A percentile compares a stretch with the other conserved stretches of the same genome.
These are phyloP conservation scores for Eucalyptus microcorys DNA, from an alignment of 345 rosid species.

Conservation along the genomic window DNA sequence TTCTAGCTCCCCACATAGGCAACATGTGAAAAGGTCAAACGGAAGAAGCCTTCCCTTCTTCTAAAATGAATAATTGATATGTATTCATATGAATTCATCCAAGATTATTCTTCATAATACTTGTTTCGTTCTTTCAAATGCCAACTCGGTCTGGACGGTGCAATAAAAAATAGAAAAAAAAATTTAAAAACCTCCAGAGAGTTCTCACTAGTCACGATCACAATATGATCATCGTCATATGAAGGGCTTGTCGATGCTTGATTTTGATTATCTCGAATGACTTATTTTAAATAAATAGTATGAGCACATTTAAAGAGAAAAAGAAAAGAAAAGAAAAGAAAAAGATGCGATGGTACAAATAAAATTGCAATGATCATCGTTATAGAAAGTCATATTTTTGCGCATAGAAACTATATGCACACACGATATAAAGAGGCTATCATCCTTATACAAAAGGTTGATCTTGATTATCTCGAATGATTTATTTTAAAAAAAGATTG, in stretches of 20 bases:
- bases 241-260: accelerated
- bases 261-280: accelerated
- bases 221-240: no score
- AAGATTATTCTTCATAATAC: neutral
- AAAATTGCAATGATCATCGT: neutral
- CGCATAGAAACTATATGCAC: neutral
- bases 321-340: neutral
- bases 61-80: neutral
- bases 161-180: neutral
- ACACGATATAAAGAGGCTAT: neutral
- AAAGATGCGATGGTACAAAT: neutral
- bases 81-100: neutral
- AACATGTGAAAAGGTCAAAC: neutral
- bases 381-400: neutral
- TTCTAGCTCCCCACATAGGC: neutral
- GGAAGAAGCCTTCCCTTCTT: neutral
- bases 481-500: no score
- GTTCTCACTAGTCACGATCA: accelerated
- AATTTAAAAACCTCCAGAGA: neutral
- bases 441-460: no score
- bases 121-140: neutral
- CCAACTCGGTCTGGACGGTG: accelerated
- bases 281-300: neutral
- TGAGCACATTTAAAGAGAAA: neutral
- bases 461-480: no score